A percentile compares a stretch with the other conserved stretches of the same genome.
Conservation (phyloP, 139 green algal species). For the Chlorella sp. region DNA sequence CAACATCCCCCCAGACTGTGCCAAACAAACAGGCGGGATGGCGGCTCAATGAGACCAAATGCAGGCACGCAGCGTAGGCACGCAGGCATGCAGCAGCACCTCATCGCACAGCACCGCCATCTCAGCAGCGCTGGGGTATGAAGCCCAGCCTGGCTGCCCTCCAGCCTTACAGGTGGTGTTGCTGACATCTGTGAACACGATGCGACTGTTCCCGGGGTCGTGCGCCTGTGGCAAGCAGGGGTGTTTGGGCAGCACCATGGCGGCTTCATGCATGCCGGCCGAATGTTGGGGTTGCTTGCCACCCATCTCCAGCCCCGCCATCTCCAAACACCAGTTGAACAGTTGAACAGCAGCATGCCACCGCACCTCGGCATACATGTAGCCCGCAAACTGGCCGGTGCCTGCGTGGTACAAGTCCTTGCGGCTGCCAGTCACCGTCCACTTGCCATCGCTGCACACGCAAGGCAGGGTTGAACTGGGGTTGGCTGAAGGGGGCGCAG, state of each 20-base stretch:
- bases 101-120: not conserved
- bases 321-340: no score
- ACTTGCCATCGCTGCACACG: not conserved
- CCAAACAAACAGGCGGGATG: no score
- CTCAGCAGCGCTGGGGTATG: not conserved
- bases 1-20: not conserved
- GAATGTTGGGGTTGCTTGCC: no score
- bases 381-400: not conserved
- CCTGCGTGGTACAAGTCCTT: conserved; percentile 9
- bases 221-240: no score
- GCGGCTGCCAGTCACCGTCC: not conserved
- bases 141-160: not conserved
- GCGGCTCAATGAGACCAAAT: no score
- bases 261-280: no score
- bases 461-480: not conserved
- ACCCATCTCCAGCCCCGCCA: no score
- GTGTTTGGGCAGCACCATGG: no score
- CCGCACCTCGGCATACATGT: not conserved
- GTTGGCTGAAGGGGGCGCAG: no score
- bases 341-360: no score
- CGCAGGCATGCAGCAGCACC: not conserved
- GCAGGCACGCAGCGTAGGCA: not conserved
- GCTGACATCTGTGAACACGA: not conserved
- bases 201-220: not conserved
- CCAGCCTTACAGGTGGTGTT: not conserved